Evolutionary conservation across 2,329 filamentous ascomycete genomes (phyloP), one percentile per base, ranked within the genome.

Genomic region (Samsoniella hepiali): DNA sequence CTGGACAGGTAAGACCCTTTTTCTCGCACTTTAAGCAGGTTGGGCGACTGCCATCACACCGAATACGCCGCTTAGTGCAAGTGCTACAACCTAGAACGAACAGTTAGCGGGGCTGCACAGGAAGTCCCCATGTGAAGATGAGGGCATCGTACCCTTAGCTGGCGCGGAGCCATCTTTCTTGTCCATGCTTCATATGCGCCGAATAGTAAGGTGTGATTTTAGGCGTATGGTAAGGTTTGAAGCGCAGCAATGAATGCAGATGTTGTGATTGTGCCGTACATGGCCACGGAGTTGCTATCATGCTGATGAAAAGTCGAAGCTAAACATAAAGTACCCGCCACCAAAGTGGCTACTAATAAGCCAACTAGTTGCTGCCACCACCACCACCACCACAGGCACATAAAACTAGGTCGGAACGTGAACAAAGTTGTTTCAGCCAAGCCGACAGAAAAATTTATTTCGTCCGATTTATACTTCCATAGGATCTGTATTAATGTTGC

Each of bases 41-140:
- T 27, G 72, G 72, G 13, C 56, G 65, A 27, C 56, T 57, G 6
- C 70, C 66, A 59, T 73, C 72, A 63, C 72, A 73, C 17, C 66
- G 66, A 58, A 73, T 73, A 49, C 72, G 72, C 38, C 72, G 70
- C 61, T 67, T 67, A 51, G 67, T 68, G 64, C 72, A 73, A 15
- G 67, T 69, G 45, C 67, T 67, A 47, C 72, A 73, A 42, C 69
- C 69, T 69, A 45, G 32, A 38, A 9, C 29, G 10, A 49, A 38
- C 27, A 27, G 17, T 59, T 51, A 61, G 58, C 58, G 31, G 47
- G 38, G 29, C 31, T 8, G 29, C 10, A 22, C 17, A 10, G 17
- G n/a, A 31, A 6, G 36, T 36, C 31, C 22, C 22, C 22, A 22
- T 22, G 22, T 22, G 31, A 7, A 47, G 13, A 17, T 17, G 36